Evolutionary conservation across 1,139 yeast genomes (phyloP), one percentile per base, ranked within the genome.

Genomic region (Candida tropicalis): DNA sequence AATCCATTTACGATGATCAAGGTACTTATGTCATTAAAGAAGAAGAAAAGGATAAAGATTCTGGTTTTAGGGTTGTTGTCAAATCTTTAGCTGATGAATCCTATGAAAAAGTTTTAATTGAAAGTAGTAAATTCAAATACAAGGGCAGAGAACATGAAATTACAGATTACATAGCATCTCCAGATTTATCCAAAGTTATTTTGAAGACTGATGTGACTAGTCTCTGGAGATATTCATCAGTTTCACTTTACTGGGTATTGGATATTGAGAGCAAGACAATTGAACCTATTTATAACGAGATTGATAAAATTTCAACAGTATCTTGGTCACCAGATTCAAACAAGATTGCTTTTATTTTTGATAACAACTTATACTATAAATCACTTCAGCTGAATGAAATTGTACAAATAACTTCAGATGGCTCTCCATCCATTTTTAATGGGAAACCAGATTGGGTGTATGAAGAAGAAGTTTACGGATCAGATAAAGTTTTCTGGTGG

Each of bases 381-480:
- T 47, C 57, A 38, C 44, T 68, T 25, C 44, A 26, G 1, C 31
- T 17, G 34, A 53, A 52, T 1, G 45, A 38, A 2, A 52, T 59
- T n/a, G 54, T 56, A 0, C 74, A 69, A 46, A 65, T 93, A 10
- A 89, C 98, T 0, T 46, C 56, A 2, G 90, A 82, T 55, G 97
- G 97, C 0, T 77, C 85, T 4, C 62, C 62, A 0, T 65, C 76
- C 36, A 70, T 88, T n/a, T 79, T 82, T 54, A 89, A 93, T 58
- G 99, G 96, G 0, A 84, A 81, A 49, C 86, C 97, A 0, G 99
- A 93, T 57, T 93, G 99, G 99, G 88, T 93, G 0, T 93, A 93
- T 58, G 99, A 93, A 60, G 99, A 95, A 56, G 99, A 95, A 57
- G 83, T 79, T 3, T 76, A 69, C 46, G 73, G 68, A 16, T 56